These are phyloP conservation scores for Penicillium thymicola DNA, from an alignment of 2,329 filamentous ascomycete genomes.

Conservation along the genomic window DNA sequence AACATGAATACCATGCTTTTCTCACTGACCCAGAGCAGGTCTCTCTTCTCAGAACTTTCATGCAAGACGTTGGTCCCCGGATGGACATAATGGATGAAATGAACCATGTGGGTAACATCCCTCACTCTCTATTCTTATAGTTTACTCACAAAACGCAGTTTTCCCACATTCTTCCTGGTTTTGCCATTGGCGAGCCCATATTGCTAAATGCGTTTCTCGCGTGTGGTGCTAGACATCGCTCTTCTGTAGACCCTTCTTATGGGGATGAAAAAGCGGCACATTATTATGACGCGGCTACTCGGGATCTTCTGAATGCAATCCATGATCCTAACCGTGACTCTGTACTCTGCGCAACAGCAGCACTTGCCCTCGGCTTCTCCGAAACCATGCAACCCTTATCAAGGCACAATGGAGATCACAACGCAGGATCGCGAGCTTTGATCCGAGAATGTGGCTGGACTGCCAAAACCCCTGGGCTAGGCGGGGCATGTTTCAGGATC, in stretches of 20 bases:
- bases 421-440: slow-evolving; percentile 76
- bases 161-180: slow-evolving; percentile 75
- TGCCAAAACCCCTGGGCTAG: slow-evolving; percentile 72
- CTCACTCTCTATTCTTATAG: not conserved
- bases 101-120: slow-evolving; percentile 59
- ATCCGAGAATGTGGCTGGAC: slow-evolving; percentile 91
- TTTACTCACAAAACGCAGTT: slow-evolving; percentile 51
- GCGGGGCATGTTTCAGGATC: slow-evolving; percentile 88
- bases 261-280: slow-evolving; percentile 72
- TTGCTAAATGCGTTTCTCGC: slow-evolving; percentile 84
- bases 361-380: slow-evolving; percentile 86
- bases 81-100: slow-evolving; percentile 87
- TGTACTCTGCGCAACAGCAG: slow-evolving; percentile 79
- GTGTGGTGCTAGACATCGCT: slow-evolving; percentile 79
- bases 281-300: slow-evolving; percentile 84
- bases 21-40: slow-evolving; percentile 74
- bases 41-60: slow-evolving; percentile 86
- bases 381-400: slow-evolving; percentile 85
- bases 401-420: slow-evolving; percentile 81
- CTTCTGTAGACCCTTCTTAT: slow-evolving; percentile 66
- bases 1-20: slow-evolving; percentile 55
- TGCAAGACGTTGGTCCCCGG: slow-evolving; percentile 86
- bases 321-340: slow-evolving; percentile 84
- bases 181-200: slow-evolving; percentile 79
- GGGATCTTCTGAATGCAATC: slow-evolving; percentile 69